Evolutionary conservation across 2,329 filamentous ascomycete genomes (phyloP).

Genomic region (Arthroderma sp.): DNA sequence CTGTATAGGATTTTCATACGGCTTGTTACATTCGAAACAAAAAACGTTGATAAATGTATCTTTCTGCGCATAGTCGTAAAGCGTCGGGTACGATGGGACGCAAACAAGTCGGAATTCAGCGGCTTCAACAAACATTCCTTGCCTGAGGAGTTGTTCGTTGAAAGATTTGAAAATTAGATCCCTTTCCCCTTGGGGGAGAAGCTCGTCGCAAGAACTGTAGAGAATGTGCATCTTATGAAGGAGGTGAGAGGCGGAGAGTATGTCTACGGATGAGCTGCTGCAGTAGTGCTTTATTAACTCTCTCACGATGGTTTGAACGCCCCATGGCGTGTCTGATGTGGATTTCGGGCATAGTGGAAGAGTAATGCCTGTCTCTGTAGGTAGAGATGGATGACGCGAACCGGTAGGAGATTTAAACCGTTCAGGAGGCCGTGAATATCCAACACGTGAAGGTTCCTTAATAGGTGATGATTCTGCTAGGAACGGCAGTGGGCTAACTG

Average conservation of each 20-base stretch:
- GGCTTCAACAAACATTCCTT: constrained; percentile 37
- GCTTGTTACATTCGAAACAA: constrained; percentile 46
- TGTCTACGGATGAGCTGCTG: constrained; percentile 28
- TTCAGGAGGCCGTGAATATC: constrained; percentile 1
- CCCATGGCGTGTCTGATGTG: constrained; percentile 29
- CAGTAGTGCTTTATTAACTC: constrained; percentile 32
- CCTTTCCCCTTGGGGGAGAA: constrained; percentile 36
- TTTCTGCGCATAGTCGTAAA: constrained; percentile 46
- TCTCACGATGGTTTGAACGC: constrained; percentile 27
- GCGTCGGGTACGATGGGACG: constrained; percentile 43
- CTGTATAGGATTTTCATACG: constrained; percentile 40
- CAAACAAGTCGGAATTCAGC: constrained; percentile 45
- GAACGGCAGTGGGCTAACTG: constrained; percentile 27
- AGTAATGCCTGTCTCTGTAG: constrained; percentile 7
- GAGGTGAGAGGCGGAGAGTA: constrained; percentile 32
- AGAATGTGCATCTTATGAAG: constrained; percentile 31
- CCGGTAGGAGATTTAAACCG: not conserved
- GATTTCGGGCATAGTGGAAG: constrained; percentile 26
- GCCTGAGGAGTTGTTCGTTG: constrained; percentile 42
- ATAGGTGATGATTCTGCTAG: constrained; percentile 24
- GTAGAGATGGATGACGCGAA: not conserved
- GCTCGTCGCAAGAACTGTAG: constrained; percentile 27
- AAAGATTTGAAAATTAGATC: constrained; percentile 47
- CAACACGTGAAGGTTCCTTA: not conserved
- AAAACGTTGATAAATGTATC: constrained; percentile 44